Base-by-base conservation (phyloP, 2,329 filamentous ascomycete species). In the Davidsoniella virescens region DNA sequence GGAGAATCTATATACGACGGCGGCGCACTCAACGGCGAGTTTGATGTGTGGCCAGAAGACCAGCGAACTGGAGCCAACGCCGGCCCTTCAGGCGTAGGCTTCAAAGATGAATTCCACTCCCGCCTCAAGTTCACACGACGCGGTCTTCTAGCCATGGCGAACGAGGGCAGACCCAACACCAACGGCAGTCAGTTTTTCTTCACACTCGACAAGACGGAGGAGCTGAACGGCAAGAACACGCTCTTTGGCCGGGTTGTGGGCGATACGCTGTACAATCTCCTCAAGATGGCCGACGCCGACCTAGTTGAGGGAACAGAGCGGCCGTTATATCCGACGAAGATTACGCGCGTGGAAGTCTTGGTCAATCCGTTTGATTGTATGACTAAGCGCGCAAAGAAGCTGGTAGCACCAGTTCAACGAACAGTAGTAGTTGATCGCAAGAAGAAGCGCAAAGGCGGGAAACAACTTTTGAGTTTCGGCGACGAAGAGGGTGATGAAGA, bases 111-210 rank as follows among this genome's bases (percentile, higher is more conserved):
- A 63, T 83, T 95, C 57, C 90, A 96, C 64, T 87, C 82, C 58
- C 76, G 92, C 29, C 70, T 98, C 57, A 93, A 93, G 64, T 96
- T 92, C 70, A 96, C 93, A 59, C 74, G 92, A 44, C 75, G 92
- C 54, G 92, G 92, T 0, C 67, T 96, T 58, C 66, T 98, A 58
- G 92, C 85, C n/a, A 95, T 96, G 87, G 92, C 92, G 25, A 96
- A 96, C 64, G 82, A 84, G 54, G 82, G 87, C 43, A 69, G 67
- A 47, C 74, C 75, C 26, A 73, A 88, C 59, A 84, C 84, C 50
- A 96, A 96, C 67, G 85, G 87, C 33, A 94, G 87, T 63, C 92
- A 98, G 65, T 96, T 96, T 71, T 98, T 98, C 69, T 81, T 98
- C 54, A 96, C 92, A 0, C 67, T 98, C 49, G 87, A 79, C 55